These are phyloP conservation scores for Batkoa obscura DNA, from an alignment of 371 early-diverging fungal species.

Conservation along the genomic window DNA sequence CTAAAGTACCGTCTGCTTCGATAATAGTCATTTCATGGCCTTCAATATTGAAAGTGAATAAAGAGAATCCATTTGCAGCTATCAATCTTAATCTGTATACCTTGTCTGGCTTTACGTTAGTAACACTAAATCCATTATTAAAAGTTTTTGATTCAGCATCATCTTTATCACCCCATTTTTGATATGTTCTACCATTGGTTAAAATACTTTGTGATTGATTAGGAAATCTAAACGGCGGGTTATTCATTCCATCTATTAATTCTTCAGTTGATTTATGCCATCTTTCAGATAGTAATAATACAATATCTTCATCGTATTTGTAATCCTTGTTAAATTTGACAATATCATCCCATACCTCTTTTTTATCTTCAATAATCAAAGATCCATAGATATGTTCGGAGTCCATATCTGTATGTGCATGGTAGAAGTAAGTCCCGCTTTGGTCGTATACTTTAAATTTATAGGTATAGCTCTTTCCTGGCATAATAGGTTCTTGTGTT, in stretches of 20 bases:
- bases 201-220: background rate
- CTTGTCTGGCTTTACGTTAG: background rate
- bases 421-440: slow-evolving; percentile 15
- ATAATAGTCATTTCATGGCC: background rate
- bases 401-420: background rate
- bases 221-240: background rate
- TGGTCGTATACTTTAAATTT: slow-evolving; percentile 15
- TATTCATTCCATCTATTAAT: background rate
- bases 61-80: background rate
- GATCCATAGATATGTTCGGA: background rate
- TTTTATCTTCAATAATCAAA: background rate
- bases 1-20: background rate
- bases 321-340: background rate
- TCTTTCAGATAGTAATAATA: background rate
- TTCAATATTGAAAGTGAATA: background rate
- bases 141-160: no score
- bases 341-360: background rate
- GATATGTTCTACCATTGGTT: background rate
- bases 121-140: no score
- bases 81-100: background rate
- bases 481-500: slow-evolving; percentile 16
- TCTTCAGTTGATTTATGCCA: background rate
- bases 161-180: no score
- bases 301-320: background rate
- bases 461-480: slow-evolving; percentile 14